phyloP scores from a whole-genome alignment of 345 rosid species.

The Leavenworthia alabamica region DNA sequence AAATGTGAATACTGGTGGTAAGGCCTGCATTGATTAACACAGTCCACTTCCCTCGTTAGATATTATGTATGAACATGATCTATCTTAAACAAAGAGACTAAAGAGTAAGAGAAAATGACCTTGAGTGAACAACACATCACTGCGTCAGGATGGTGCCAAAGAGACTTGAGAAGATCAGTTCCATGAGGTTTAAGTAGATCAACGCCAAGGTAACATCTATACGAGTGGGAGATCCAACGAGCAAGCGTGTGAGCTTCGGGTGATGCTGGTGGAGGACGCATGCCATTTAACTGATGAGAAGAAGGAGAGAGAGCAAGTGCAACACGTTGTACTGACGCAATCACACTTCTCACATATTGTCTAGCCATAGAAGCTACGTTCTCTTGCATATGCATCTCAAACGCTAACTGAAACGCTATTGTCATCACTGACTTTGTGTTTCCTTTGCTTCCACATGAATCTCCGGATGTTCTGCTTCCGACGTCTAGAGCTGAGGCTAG shows the following conservation, averaged over 20 bases:
- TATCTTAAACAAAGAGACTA: neutral
- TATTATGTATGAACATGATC: neutral
- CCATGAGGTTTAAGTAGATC: slow-evolving; percentile 76
- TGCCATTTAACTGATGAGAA: slow-evolving; percentile 46
- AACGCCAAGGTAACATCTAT: slow-evolving; percentile 77
- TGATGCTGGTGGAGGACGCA: slow-evolving; percentile 60
- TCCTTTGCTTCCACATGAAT: slow-evolving; percentile 44
- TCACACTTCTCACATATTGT: slow-evolving; percentile 78
- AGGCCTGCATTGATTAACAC: slow-evolving; percentile 41
- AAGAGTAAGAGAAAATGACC: slow-evolving; percentile 29
- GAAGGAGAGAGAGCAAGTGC: slow-evolving; percentile 94
- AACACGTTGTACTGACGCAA: slow-evolving; percentile 87
- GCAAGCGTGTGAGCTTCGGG: slow-evolving; percentile 93
- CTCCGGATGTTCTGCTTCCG: slow-evolving; percentile 56
- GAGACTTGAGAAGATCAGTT: slow-evolving; percentile 63
- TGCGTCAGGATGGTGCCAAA: slow-evolving; percentile 90
- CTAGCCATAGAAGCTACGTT: slow-evolving; percentile 85
- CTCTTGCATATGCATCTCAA: slow-evolving; percentile 84
- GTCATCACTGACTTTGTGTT: slow-evolving; percentile 88
- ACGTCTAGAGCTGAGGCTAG: slow-evolving; percentile 90
- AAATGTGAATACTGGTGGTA: slow-evolving; percentile 67
- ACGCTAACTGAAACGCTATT: slow-evolving; percentile 89
- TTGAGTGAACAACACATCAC: slow-evolving; percentile 86
- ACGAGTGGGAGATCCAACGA: slow-evolving; percentile 82
- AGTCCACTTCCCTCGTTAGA: slow-evolving; percentile 5